Evolutionary conservation across 768 basidiomycete genomes (phyloP), one percentile per base, ranked within the genome.

Genomic region (Lactarius akahatsu): DNA sequence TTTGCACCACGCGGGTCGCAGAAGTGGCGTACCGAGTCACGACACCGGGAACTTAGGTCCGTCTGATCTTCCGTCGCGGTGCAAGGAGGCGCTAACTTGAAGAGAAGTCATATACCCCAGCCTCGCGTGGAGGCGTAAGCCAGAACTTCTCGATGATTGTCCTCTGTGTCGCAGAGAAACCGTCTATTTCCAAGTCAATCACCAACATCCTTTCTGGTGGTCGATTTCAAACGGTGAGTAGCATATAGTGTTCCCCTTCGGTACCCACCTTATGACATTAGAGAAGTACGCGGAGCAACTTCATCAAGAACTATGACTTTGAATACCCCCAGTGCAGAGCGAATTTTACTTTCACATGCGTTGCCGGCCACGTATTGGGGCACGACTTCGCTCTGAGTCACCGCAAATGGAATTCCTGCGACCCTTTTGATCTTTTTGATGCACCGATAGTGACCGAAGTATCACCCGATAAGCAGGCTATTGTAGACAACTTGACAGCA

Each of bases 161-260:
- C 26, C 85, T 98, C 38, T 98, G 96, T 75, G 97, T 99, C 1
- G 97, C 97, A 23, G 97, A 99, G 77, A 99, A 99, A 72, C 97
- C 97, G 8, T 97, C 95, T 30, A 97, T 99, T 61, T 87, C 97
- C 6, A 93, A 90, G 75, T 86, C 92, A 34, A 90, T 99, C 57
- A 88, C 90, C 7, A 84, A 90, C 73, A 98, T 98, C 71, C 82
- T 99, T 6, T 96, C 94, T 0, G 94, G 93, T 30, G 96, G 95
- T 4, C 87, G 87, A 72, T 89, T 82, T 73, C 82, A 80, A 36
- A 89, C 87, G 9, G 97, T 98, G 69, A 75, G 92, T 50, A n/a
- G 32, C 36, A 32, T 55, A 36, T 32, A 40, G 16, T 41, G n/a
- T 43, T 34, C 45, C 45, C 16, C 34, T 52, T 52, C n/a, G 43